A percentile compares a stretch with the other conserved stretches of the same genome.
phyloP scores from a whole-genome alignment of 768 basidiomycete genomes.

The Cystofilobasidium ferigula region DNA sequence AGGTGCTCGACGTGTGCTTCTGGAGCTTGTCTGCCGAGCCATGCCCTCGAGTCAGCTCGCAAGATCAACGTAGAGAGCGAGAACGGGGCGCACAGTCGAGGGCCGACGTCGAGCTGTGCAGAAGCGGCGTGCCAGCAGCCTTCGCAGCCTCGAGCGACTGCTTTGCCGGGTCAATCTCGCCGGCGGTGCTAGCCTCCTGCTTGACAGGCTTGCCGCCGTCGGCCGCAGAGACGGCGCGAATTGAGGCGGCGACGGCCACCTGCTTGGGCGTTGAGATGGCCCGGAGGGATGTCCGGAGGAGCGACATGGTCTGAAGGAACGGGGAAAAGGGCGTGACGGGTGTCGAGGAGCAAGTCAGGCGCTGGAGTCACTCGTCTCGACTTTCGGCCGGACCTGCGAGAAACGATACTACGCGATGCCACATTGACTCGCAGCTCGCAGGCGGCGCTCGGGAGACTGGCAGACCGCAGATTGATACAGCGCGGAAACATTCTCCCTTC shows the following conservation, averaged over 20 bases:
- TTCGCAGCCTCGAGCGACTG: conserved; percentile 16
- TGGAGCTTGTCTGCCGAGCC: conserved; percentile 18
- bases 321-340: no score
- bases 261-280: background rate
- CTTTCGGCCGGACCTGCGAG: no score
- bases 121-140: conserved; percentile 7
- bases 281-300: conserved; percentile 1
- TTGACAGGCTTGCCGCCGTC: conserved; percentile 4
- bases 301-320: background rate
- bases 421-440: no score
- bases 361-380: no score
- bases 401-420: no score
- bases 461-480: no score
- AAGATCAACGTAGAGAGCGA: background rate
- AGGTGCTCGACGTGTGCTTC: conserved; percentile 1
- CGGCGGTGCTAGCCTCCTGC: background rate
- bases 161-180: conserved; percentile 16
- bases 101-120: conserved; percentile 21
- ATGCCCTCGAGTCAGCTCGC: background rate
- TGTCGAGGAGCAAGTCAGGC: no score
- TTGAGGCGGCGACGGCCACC: background rate
- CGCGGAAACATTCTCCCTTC: no score
- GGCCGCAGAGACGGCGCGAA: background rate
- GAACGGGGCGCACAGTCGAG: conserved; percentile 17
- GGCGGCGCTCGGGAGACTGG: no score